phyloP scores from a whole-genome alignment of 2,329 filamentous ascomycete species.

The Diaporthe amygdali region DNA sequence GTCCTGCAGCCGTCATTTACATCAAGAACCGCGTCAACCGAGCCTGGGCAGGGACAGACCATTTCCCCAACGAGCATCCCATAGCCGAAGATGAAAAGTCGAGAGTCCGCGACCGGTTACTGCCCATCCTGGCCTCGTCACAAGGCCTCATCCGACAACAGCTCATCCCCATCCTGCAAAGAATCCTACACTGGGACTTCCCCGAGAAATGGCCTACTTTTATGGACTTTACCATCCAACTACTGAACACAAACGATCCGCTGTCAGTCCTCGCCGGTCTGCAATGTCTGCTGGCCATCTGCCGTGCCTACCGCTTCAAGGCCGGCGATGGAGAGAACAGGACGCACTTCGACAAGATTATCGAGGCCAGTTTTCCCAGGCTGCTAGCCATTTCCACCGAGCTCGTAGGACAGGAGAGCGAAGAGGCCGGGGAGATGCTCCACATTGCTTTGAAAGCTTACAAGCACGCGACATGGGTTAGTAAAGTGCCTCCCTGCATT shows the following conservation, averaged over 20 bases:
- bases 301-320: constrained; percentile 95
- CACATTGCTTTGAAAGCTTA: constrained; percentile 94
- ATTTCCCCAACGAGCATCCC: constrained; percentile 72
- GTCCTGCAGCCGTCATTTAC: constrained; percentile 82
- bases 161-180: constrained; percentile 91
- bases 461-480: constrained; percentile 96
- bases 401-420: constrained; percentile 86
- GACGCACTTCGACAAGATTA: constrained; percentile 91
- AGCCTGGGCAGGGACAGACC: constrained; percentile 83
- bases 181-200: constrained; percentile 95
- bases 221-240: constrained; percentile 87
- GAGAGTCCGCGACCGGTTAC: constrained; percentile 83
- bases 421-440: constrained; percentile 96
- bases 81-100: constrained; percentile 91
- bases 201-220: constrained; percentile 93
- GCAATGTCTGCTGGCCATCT: constrained; percentile 93
- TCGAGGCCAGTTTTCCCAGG: constrained; percentile 88
- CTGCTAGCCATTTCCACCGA: constrained; percentile 86
- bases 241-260: constrained; percentile 86
- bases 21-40: constrained; percentile 97
- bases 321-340: constrained; percentile 75
- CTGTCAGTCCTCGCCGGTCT: constrained; percentile 89
- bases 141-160: constrained; percentile 86
- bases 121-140: constrained; percentile 85
- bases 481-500: constrained; percentile 38